A percentile compares a stretch with the other conserved stretches of the same genome.
Evolutionary conservation across 108 stramenopile genomes (phyloP).

Genomic region (Craspedostauros australis): DNA sequence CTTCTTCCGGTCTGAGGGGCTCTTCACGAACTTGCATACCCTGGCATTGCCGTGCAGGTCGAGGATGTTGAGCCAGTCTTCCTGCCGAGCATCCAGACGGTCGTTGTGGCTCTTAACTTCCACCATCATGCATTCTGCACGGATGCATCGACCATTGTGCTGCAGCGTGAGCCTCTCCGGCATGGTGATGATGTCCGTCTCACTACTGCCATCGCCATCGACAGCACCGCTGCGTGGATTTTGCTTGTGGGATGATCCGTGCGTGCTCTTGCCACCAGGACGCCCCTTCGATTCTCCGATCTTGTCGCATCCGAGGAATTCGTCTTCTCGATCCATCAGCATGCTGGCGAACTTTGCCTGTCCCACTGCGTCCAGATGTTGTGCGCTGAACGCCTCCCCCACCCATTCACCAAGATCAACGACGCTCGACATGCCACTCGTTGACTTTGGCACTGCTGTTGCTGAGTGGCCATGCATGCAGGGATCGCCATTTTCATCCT

Average conservation of each 20-base stretch:
- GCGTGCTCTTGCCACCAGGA: neutral
- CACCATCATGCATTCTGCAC: slow-evolving; percentile 64
- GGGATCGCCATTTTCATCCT: slow-evolving; percentile 1
- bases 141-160: slow-evolving; percentile 31
- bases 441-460: neutral
- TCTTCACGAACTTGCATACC: slow-evolving; percentile 74
- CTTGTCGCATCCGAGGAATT: slow-evolving; percentile 71
- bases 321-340: slow-evolving; percentile 61
- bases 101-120: slow-evolving; percentile 84
- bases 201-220: neutral
- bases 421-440: no score
- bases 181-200: slow-evolving; percentile 7
- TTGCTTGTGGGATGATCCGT: neutral
- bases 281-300: slow-evolving; percentile 50
- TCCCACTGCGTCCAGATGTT: slow-evolving; percentile 14
- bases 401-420: slow-evolving; percentile 78
- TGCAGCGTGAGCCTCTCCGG: slow-evolving; percentile 41
- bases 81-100: slow-evolving; percentile 70
- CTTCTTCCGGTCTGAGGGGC: no score
- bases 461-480: neutral
- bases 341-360: slow-evolving; percentile 18
- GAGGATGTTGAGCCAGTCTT: slow-evolving; percentile 82
- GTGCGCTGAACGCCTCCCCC: slow-evolving; percentile 56
- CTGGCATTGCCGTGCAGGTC: slow-evolving; percentile 48
- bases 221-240: neutral